phyloP scores from a whole-genome alignment of 2,329 filamentous ascomycete genomes.

The Colletotrichum trifolii region DNA sequence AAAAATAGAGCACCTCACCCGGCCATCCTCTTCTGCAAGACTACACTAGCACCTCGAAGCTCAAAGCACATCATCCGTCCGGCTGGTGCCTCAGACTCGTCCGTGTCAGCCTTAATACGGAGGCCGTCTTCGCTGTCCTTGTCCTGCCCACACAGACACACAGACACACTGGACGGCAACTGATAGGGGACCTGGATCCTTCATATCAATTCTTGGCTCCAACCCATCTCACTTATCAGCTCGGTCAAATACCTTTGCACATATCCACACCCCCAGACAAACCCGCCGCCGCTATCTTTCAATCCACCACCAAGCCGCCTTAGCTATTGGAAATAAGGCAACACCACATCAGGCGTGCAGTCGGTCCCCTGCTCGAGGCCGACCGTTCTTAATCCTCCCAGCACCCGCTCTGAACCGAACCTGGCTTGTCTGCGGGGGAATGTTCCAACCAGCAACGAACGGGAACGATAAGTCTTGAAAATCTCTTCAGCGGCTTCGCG shows the following conservation, averaged over 20 bases:
- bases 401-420: slow-evolving; percentile 28
- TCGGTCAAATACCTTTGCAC: slow-evolving; percentile 36
- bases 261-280: slow-evolving; percentile 30
- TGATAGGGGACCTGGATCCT: not conserved
- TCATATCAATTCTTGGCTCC: not conserved
- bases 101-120: slow-evolving; percentile 6
- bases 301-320: slow-evolving; percentile 35
- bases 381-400: slow-evolving; percentile 36
- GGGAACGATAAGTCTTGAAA: slow-evolving; percentile 14
- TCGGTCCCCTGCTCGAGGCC: slow-evolving; percentile 28
- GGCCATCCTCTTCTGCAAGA: slow-evolving; percentile 21
- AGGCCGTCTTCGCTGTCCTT: not conserved
- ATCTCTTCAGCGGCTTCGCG: slow-evolving; percentile 30
- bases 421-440: slow-evolving; percentile 24
- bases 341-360: slow-evolving; percentile 31
- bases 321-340: slow-evolving; percentile 31
- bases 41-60: slow-evolving; percentile 6
- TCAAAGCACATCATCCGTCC: slow-evolving; percentile 13
- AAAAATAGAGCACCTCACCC: slow-evolving; percentile 18
- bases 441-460: slow-evolving; percentile 14
- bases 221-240: slow-evolving; percentile 36
- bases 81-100: slow-evolving; percentile 8
- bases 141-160: too few relatives aligned
- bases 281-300: slow-evolving; percentile 36
- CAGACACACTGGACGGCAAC: too few relatives aligned